Conservation (phyloP, 345 rosid species). For the Hibiscus syriacus region DNA sequence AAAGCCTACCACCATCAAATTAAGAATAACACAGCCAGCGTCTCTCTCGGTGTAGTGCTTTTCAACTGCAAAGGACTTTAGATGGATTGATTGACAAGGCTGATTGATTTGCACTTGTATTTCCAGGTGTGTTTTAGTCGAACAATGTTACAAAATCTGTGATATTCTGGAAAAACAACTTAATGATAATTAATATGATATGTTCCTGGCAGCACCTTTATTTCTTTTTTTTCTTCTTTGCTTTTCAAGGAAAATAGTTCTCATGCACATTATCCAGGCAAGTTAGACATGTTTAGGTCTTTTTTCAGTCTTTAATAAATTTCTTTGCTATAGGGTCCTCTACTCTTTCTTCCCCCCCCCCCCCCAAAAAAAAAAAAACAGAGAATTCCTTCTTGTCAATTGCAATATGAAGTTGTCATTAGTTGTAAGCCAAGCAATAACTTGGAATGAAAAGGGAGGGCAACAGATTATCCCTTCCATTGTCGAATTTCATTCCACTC, state of each 20-base stretch:
- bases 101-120: conserved; percentile 91
- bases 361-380: not conserved
- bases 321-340: not conserved
- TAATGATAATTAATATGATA: not conserved
- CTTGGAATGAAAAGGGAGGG: too few species aligned
- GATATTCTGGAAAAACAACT: not conserved
- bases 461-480: too few species aligned
- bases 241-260: not conserved
- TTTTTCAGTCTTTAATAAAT: not conserved
- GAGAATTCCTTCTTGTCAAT: conserved; percentile 10
- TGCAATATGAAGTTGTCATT: conserved; percentile 73
- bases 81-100: conserved; percentile 93
- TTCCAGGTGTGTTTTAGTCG: conserved; percentile 53
- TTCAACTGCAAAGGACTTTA: conserved; percentile 23
- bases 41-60: not conserved
- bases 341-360: not conserved
- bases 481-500: too few species aligned
- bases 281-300: not conserved
- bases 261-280: not conserved
- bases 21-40: not conserved
- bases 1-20: not conserved
- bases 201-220: not conserved
- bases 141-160: not conserved
- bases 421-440: too few species aligned
- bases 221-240: not conserved